Conservation (phyloP, 2,329 filamentous ascomycete species). For the Alternaria hordeiaustralica region DNA sequence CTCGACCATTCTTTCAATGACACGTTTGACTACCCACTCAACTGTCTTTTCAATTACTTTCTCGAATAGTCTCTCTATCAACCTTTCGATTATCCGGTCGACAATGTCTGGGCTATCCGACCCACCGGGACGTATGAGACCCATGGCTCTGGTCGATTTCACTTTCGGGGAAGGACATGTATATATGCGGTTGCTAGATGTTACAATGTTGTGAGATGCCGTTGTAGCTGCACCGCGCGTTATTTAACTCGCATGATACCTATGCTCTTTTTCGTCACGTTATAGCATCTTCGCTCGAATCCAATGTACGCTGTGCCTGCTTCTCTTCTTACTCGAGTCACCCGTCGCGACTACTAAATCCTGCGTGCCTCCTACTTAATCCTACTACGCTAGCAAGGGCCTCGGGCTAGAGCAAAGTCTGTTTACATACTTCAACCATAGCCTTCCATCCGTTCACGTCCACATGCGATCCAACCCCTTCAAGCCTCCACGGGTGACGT, state of each 20-base stretch:
- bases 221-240: not conserved
- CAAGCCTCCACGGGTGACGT: not conserved
- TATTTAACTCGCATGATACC: not conserved
- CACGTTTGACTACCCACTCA: not conserved
- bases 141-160: not conserved
- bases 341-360: not conserved
- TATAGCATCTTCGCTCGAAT: not conserved
- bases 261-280: not conserved
- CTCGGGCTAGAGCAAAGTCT: fast-evolving
- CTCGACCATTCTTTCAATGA: not conserved
- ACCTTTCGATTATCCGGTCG: not conserved
- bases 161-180: not conserved
- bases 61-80: not conserved
- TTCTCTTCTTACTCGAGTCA: not conserved
- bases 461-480: not conserved
- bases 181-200: not conserved
- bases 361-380: not conserved
- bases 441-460: not conserved
- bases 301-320: not conserved
- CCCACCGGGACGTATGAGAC: not conserved
- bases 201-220: not conserved
- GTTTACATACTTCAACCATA: not conserved
- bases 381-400: not conserved
- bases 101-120: not conserved
- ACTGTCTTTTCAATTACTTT: not conserved